Evolutionary conservation across 306 rosid species (phyloP).

Genomic region (Lathyrus oleraceus): DNA sequence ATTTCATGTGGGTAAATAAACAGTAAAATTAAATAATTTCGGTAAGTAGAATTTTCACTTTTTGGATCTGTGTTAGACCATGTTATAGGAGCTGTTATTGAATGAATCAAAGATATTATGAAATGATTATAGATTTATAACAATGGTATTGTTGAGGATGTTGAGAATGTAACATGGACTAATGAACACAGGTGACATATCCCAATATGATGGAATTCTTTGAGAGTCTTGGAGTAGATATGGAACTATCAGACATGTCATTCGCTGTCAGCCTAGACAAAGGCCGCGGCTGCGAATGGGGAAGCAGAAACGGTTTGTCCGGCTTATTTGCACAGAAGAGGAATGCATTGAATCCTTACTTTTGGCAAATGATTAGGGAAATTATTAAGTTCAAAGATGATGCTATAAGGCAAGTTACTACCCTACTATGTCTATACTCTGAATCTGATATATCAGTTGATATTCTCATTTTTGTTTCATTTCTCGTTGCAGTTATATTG

Average conservation of each 20-base stretch:
- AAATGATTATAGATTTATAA: background rate
- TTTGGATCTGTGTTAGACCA: too few relatives aligned
- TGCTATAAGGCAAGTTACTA: conserved; percentile 53
- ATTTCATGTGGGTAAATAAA: background rate
- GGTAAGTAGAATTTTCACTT: background rate
- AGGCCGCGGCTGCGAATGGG: conserved; percentile 87
- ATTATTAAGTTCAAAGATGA: conserved; percentile 73
- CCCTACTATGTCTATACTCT: background rate
- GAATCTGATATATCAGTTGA: conserved; percentile 15
- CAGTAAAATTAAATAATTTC: background rate
- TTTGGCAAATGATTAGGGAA: conserved; percentile 83
- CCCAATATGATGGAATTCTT: conserved; percentile 93
- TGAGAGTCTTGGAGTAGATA: conserved; percentile 79
- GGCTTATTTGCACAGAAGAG: conserved; percentile 80
- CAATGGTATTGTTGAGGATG: conserved; percentile 18
- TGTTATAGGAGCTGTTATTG: too few relatives aligned
- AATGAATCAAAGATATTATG: background rate
- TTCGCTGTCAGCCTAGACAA: conserved; percentile 74
- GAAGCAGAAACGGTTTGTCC: conserved; percentile 73
- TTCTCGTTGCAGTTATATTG: conserved; percentile 64
- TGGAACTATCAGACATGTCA: conserved; percentile 87
- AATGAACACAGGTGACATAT: conserved; percentile 81
- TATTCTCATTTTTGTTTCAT: background rate
- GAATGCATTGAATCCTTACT: conserved; percentile 66
- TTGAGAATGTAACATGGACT: conserved; percentile 24